These are phyloP conservation scores for Sedum album DNA, from an alignment of 164 flowering plant genomes.

Conservation along the genomic window DNA sequence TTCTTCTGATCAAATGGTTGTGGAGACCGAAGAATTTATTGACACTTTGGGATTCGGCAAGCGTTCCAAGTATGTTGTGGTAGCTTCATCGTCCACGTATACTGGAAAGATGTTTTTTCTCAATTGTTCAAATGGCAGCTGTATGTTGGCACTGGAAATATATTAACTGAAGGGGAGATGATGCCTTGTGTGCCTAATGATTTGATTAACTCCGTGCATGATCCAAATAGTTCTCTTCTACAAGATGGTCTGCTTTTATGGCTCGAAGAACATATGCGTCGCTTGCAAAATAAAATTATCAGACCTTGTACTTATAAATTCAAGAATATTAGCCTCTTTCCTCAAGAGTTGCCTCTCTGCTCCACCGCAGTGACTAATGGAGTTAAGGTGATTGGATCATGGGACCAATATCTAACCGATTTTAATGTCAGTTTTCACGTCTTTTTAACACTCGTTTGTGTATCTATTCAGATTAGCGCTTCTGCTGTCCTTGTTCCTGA, in stretches of 20 bases:
- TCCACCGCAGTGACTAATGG: constrained; percentile 69
- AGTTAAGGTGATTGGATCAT: constrained; percentile 49
- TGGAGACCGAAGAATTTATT: constrained; percentile 33
- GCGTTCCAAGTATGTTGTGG: constrained; percentile 40
- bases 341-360: constrained; percentile 60
- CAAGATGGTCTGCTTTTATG: constrained; percentile 85
- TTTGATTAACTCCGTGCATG: constrained; percentile 39
- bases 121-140: constrained; percentile 59
- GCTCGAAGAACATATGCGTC: constrained; percentile 87
- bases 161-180: constrained; percentile 53
- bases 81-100: constrained; percentile 52
- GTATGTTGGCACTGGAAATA: constrained; percentile 68
- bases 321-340: constrained; percentile 55
- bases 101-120: constrained; percentile 62
- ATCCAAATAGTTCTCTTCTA: constrained; percentile 23
- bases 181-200: constrained; percentile 69
- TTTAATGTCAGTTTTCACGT: not conserved
- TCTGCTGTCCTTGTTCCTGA: constrained; percentile 88
- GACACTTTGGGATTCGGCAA: constrained; percentile 24
- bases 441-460: not conserved
- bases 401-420: not conserved
- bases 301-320: constrained; percentile 29
- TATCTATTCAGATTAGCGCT: constrained; percentile 60
- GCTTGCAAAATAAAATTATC: constrained; percentile 62
- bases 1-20: constrained; percentile 37